Evolutionary conservation across 2,329 filamentous ascomycete genomes (phyloP).

Genomic region (Coniella vitis): DNA sequence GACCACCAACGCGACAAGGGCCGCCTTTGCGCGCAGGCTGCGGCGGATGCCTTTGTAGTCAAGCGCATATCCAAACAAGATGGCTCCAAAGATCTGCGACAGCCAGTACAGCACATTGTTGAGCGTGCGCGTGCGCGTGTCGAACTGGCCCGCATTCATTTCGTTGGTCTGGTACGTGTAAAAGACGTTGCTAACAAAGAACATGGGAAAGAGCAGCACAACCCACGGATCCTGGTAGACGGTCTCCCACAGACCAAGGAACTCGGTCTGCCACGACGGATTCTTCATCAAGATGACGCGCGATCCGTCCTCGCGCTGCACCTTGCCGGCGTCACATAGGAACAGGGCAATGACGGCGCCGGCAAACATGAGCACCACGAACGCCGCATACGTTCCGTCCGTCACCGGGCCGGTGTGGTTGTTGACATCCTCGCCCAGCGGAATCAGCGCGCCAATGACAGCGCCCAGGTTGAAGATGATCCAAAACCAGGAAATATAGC

Average conservation of each 20-base stretch:
- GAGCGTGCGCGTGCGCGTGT: conserved; percentile 63
- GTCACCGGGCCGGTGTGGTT: conserved; percentile 46
- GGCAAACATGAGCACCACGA: conserved; percentile 73
- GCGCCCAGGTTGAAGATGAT: conserved; percentile 90
- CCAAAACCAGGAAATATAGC: conserved; percentile 89
- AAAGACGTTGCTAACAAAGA: conserved; percentile 74
- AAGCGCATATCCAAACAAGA: conserved; percentile 64
- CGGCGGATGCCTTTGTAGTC: conserved; percentile 56
- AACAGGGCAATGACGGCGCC: conserved; percentile 64
- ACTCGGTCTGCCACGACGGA: conserved; percentile 75
- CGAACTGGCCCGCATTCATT: conserved; percentile 65
- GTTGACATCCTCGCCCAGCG: conserved; percentile 67
- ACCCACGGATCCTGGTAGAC: conserved; percentile 66
- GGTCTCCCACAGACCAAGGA: conserved; percentile 69
- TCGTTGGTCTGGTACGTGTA: conserved; percentile 69
- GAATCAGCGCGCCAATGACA: conserved; percentile 75
- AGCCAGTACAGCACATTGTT: conserved; percentile 76
- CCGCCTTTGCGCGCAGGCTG: conserved; percentile 58
- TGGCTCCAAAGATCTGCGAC: conserved; percentile 70
- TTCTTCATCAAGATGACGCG: conserved; percentile 85
- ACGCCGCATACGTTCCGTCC: conserved; percentile 82
- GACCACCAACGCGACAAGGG: conserved; percentile 54
- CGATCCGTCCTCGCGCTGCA: conserved; percentile 71
- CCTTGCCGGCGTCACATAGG: conserved; percentile 63
- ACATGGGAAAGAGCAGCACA: conserved; percentile 72